Conservation (phyloP, 1,284 basidiomycete genomes). For the Tremellales sp. region DNA sequence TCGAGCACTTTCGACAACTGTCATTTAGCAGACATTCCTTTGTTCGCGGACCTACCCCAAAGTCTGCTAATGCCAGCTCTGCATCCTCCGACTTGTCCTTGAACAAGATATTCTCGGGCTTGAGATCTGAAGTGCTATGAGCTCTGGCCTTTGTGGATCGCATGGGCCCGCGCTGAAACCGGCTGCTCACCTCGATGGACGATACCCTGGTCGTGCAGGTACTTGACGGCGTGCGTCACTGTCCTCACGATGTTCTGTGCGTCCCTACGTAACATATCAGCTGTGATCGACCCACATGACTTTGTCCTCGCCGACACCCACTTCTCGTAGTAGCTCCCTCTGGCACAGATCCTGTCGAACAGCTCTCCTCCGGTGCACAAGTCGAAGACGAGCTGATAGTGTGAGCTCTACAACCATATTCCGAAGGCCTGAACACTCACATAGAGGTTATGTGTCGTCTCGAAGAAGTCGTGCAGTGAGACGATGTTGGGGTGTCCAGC, state of each 20-base stretch:
- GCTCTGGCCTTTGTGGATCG: too few species aligned
- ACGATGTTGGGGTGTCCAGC: constrained; percentile 86
- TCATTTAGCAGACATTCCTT: constrained; percentile 6
- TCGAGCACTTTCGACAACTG: constrained; percentile 67
- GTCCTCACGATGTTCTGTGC: constrained; percentile 85
- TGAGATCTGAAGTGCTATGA: too few species aligned
- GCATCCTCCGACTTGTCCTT: constrained; percentile 82
- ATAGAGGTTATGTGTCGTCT: constrained; percentile 93
- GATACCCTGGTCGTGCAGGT: constrained; percentile 88
- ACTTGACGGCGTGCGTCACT: constrained; percentile 80
- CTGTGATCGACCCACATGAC: background rate
- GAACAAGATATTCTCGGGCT: constrained; percentile 97
- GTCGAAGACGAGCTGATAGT: constrained; percentile 72
- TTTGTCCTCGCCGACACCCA: constrained; percentile 50
- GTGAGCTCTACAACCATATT: constrained; percentile 1
- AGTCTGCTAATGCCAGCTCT: constrained; percentile 96
- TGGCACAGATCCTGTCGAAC: constrained; percentile 96
- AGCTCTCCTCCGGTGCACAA: constrained; percentile 97
- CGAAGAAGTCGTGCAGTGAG: constrained; percentile 94
- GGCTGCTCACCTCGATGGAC: constrained; percentile 76
- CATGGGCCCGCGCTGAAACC: background rate
- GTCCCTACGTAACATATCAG: constrained; percentile 60
- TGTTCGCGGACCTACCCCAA: constrained; percentile 63
- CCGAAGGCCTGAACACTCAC: constrained; percentile 17
- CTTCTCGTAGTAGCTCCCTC: constrained; percentile 95